These are phyloP conservation scores for Pythium guiyangense DNA, from an alignment of 352 stramenopile genomes.

Conservation along the genomic window DNA sequence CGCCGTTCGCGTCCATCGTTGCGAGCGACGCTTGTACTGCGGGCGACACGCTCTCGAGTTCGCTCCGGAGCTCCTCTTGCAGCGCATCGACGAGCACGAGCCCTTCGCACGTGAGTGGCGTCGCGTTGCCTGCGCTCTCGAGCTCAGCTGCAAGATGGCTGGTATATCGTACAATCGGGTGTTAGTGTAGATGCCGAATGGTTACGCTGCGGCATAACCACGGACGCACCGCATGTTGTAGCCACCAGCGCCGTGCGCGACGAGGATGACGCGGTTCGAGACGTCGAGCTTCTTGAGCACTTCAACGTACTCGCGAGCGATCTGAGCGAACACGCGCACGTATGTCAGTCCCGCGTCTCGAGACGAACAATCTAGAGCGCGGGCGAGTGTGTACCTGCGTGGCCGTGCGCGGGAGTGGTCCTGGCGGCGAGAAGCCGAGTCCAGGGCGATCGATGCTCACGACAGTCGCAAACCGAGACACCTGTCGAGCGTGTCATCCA, in stretches of 20 bases:
- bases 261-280: constrained; percentile 53
- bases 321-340: constrained; percentile 13
- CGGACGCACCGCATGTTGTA: constrained; percentile 70
- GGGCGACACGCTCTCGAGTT: constrained; percentile 65
- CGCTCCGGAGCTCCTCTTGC: constrained; percentile 53
- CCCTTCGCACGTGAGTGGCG: constrained; percentile 34
- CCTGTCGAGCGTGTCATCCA: constrained; percentile 3
- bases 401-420: constrained; percentile 41
- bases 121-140: constrained; percentile 12
- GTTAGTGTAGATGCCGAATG: neutral
- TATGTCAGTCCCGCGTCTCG: neutral
- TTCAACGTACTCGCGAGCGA: constrained; percentile 57
- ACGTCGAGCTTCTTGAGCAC: constrained; percentile 58
- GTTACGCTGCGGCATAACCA: neutral
- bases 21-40: constrained; percentile 42
- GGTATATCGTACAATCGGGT: neutral
- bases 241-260: constrained; percentile 64
- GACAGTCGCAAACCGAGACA: constrained; percentile 49
- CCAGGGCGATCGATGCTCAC: constrained; percentile 67
- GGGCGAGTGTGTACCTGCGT: constrained; percentile 21
- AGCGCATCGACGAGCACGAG: constrained; percentile 72
- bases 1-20: constrained; percentile 58
- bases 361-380: no score
- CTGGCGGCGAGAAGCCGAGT: constrained; percentile 61
- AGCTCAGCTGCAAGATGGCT: constrained; percentile 47